Conservation (phyloP, 768 basidiomycete species). For the Suillus plorans region DNA sequence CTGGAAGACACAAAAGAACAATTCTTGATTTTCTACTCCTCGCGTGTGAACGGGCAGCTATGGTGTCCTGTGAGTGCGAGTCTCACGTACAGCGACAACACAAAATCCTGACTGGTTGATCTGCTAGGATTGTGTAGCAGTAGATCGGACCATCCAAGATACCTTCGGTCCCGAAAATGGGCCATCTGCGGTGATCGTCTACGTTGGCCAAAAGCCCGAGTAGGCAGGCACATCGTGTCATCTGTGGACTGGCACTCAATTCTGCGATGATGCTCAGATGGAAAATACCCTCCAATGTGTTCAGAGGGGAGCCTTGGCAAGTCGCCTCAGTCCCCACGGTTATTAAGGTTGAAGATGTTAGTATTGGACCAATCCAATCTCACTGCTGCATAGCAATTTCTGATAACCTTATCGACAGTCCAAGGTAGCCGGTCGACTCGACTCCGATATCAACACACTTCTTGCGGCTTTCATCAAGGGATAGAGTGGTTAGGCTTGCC, state of each 20-base stretch:
- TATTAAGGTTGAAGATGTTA: conserved; percentile 56
- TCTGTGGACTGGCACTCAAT: background rate
- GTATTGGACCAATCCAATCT: conserved; percentile 19
- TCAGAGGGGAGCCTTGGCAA: conserved; percentile 63
- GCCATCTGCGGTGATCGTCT: conserved; percentile 60
- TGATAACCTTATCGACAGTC: background rate
- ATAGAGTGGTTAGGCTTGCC: background rate
- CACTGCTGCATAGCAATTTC: background rate
- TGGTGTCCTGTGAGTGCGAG: conserved; percentile 67
- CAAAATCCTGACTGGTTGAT: background rate
- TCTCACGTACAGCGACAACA: background rate
- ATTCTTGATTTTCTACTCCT: conserved; percentile 72
- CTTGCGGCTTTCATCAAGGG: background rate
- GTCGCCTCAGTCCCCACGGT: conserved; percentile 65
- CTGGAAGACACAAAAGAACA: conserved; percentile 44
- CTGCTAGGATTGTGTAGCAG: conserved; percentile 61
- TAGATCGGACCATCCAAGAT: conserved; percentile 54
- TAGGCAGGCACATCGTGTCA: conserved; percentile 35
- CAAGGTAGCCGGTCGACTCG: background rate
- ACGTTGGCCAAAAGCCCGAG: conserved; percentile 66
- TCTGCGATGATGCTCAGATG: conserved; percentile 46
- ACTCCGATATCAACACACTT: background rate
- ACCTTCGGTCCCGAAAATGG: conserved; percentile 45
- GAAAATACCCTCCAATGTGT: conserved; percentile 58
- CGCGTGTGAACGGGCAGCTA: conserved; percentile 55